Evolutionary conservation across 2,329 filamentous ascomycete species (phyloP).

Genomic region (Scorias spongiosa): DNA sequence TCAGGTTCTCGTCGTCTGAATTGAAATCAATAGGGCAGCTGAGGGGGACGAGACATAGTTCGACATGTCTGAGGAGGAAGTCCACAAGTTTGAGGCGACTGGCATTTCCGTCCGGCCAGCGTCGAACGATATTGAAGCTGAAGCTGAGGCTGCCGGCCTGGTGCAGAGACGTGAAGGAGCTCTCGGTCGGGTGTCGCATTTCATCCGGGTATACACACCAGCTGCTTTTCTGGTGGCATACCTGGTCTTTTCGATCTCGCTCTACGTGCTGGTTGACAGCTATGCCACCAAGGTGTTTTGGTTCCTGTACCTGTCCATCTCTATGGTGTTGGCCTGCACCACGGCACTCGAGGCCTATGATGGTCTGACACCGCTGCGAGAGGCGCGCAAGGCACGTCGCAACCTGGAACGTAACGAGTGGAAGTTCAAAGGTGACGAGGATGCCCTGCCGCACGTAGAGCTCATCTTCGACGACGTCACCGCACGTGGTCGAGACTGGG

Average conservation of each 20-base stretch:
- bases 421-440: slow-evolving; percentile 2
- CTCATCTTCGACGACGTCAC: slow-evolving; percentile 6
- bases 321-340: slow-evolving; percentile 6
- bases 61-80: background rate
- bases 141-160: background rate
- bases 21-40: no score
- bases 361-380: slow-evolving; percentile 6
- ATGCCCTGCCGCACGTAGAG: slow-evolving; percentile 6
- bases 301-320: slow-evolving; percentile 10
- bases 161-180: background rate
- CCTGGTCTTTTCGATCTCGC: slow-evolving; percentile 10
- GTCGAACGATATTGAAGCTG: background rate
- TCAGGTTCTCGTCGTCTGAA: background rate
- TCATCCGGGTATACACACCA: slow-evolving; percentile 5
- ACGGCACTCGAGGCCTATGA: slow-evolving; percentile 9
- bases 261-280: slow-evolving; percentile 7
- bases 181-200: background rate
- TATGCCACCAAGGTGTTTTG: slow-evolving; percentile 8
- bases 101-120: background rate
- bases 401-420: slow-evolving; percentile 2
- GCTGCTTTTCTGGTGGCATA: slow-evolving; percentile 8
- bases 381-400: slow-evolving; percentile 6
- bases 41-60: background rate
- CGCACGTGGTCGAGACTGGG: background rate
- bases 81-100: background rate